Base-by-base conservation (phyloP, 257 asterid genomes). In the Scutellaria barbata region DNA sequence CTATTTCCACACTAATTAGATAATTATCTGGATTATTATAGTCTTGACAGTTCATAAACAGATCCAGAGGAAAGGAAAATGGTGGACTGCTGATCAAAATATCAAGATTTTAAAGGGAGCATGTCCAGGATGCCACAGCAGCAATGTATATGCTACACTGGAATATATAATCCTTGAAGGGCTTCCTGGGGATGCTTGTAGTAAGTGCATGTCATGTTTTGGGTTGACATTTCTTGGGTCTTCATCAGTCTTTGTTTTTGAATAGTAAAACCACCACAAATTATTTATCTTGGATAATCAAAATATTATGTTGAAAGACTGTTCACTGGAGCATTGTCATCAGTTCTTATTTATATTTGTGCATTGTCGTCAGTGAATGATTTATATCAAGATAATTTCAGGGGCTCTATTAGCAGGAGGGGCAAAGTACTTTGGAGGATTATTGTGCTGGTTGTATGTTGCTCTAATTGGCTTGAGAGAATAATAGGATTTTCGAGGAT, bases 81-180 rank as follows among this genome's bases (percentile, higher is more conserved):
- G 33, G 12, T 89, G 97, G 97, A 22, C 51, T 73, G 79, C 96
- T 37, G 97, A 96, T 22, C 87, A 87, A 79, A 81, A 76, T 53
- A 77, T 91, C 42, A 91, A 87, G 79, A 75, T 89, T 71, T 61
- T 85, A 10, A 89, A 77, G 76, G 97, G 97, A 67, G 97, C 97
- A 39, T 91, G 80, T 47, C 7, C 82, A 1, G 95, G 95, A 45
- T 74, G 67, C 63, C 87, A 83, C 46, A 83, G 67, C 2, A 30
- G 39, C 53, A 76, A 87, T 48, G 73, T 75, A 33, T 91, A 40
- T 76, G 96, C 91, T 14, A 89, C 91, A 11, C 75, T 91, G 68
- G 91, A 91, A 78, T 87, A 67, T 68, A 79, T 91, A 22, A 70
- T 89, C 76, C 79, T 89, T 71, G 92, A 85, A 81, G 90, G 95